These are phyloP conservation scores for Coniophora puteana DNA, from an alignment of 1,284 basidiomycete genomes.

Conservation along the genomic window DNA sequence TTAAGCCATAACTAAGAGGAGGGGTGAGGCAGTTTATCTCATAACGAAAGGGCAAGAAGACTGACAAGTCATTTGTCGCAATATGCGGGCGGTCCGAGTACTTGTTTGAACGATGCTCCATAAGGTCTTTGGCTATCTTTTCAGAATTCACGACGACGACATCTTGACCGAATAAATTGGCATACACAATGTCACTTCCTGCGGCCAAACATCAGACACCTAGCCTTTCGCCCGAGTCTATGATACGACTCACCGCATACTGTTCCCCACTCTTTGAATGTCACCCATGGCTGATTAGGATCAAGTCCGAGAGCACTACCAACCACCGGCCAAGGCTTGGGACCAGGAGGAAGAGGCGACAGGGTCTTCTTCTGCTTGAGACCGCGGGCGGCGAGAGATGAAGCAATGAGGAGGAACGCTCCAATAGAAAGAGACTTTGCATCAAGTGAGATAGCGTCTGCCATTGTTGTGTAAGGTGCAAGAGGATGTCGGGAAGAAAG, in stretches of 20 bases:
- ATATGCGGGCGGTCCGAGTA: conserved; percentile 25
- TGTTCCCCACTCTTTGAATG: conserved; percentile 24
- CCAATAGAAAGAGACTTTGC: too few species aligned
- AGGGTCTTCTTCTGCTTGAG: not conserved
- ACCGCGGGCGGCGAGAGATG: too few species aligned
- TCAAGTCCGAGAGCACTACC: conserved; percentile 23
- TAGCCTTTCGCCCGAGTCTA: not conserved
- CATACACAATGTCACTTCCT: conserved; percentile 20
- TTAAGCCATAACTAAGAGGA: conserved; percentile 21
- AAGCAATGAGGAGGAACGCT: too few species aligned
- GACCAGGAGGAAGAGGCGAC: conserved; percentile 25
- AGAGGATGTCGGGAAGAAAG: too few species aligned
- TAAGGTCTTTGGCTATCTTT: conserved; percentile 19
- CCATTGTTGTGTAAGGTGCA: too few species aligned
- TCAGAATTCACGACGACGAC: conserved; percentile 21
- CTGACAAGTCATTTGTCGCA: conserved; percentile 16
- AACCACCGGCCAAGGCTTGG: conserved; percentile 20
- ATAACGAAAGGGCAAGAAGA: not conserved
- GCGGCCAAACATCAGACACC: conserved; percentile 1
- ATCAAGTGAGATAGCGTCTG: too few species aligned
- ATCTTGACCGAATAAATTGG: conserved; percentile 19
- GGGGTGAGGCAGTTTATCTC: not conserved
- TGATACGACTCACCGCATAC: conserved; percentile 14
- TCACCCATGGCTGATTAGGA: conserved; percentile 18
- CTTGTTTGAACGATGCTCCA: conserved; percentile 20